phyloP scores from a whole-genome alignment of 225 moss, liverwort and hornwort species.

The Pseudisothecium myosuroides region DNA sequence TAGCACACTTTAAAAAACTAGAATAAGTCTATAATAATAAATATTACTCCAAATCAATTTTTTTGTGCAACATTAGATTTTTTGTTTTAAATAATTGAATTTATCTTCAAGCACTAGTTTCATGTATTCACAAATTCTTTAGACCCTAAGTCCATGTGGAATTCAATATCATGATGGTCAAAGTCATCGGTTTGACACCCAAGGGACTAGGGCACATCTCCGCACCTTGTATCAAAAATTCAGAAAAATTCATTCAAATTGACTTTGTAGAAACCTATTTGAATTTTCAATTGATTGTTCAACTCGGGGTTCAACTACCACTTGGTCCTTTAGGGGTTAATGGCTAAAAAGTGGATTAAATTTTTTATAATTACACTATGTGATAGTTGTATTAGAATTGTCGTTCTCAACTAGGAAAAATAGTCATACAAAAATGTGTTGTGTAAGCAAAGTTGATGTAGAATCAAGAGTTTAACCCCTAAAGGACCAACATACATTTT shows the following conservation, averaged over 20 bases:
- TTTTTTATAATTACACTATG: not conserved
- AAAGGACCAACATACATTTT: too few species aligned
- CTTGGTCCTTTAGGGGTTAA: not conserved
- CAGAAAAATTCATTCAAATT: not conserved
- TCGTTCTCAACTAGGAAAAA: not conserved
- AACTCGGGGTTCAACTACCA: too few species aligned
- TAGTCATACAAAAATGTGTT: not conserved
- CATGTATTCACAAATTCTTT: not conserved
- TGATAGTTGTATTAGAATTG: not conserved
- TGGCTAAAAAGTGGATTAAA: not conserved
- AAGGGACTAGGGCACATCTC: not conserved
- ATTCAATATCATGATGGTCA: not conserved
- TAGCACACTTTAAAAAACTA: fast-evolving
- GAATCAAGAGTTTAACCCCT: not conserved
- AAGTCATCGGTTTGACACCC: not conserved
- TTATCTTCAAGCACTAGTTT: not conserved
- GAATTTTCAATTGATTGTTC: not conserved
- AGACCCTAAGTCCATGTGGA: not conserved
- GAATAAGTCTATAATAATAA: not conserved
- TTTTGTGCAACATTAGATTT: not conserved
- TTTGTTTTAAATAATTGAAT: not conserved
- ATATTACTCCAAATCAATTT: not conserved
- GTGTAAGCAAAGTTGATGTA: not conserved
- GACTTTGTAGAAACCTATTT: not conserved
- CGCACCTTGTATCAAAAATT: not conserved